Conservation (phyloP, 176 grass and related monocot genomes). For the Eragrostis curvula region DNA sequence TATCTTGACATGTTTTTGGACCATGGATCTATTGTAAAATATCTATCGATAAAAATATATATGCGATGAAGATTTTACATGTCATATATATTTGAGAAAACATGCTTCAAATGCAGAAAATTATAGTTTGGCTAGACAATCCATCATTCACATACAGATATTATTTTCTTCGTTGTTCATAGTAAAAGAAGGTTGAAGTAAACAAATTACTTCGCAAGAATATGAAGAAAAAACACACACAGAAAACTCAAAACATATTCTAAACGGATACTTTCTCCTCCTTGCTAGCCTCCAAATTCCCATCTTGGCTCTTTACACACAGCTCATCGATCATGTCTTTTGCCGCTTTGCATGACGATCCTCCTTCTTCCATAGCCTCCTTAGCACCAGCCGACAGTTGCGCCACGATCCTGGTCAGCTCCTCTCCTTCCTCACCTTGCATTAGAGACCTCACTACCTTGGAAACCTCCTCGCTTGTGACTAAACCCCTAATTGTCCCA, state of each 20-base stretch:
- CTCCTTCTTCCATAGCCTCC: constrained; percentile 36
- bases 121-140: too few species aligned
- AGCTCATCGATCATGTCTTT: constrained; percentile 57
- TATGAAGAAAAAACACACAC: not conserved
- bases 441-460: constrained; percentile 38
- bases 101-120: too few species aligned
- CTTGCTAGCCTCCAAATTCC: not conserved
- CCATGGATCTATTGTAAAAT: too few species aligned
- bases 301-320: not conserved
- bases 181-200: not conserved
- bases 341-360: constrained; percentile 45
- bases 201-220: not conserved
- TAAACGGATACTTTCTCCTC: not conserved
- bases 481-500: constrained; percentile 42
- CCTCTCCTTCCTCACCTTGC: constrained; percentile 28
- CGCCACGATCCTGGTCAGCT: constrained; percentile 2
- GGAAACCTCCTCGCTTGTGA: constrained; percentile 42
- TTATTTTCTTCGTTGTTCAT: not conserved
- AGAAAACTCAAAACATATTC: not conserved
- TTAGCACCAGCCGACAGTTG: not conserved
- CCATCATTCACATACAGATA: too few species aligned
- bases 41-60: too few species aligned
- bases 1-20: too few species aligned
- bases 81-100: too few species aligned
- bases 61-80: too few species aligned